Evolutionary conservation across 2,329 filamentous ascomycete species (phyloP).

Genomic region (Hymenoscyphus linearis): DNA sequence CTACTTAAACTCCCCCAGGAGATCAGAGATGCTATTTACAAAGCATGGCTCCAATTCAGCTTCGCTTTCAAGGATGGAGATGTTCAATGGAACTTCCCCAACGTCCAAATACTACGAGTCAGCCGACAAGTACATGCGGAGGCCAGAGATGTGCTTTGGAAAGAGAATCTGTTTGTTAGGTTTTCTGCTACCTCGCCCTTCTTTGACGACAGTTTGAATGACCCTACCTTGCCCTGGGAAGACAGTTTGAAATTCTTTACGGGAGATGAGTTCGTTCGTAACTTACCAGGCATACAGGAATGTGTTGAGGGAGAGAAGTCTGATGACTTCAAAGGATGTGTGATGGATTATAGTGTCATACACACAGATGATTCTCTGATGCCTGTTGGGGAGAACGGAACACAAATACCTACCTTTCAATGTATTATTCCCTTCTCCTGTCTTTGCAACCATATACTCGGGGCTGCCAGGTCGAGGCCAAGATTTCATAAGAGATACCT

Average conservation of each 20-base stretch:
- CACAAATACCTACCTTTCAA: neutral
- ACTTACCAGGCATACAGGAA: neutral
- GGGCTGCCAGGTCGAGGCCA: neutral
- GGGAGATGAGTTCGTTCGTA: no score
- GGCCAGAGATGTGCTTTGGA: neutral
- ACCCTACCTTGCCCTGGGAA: no score
- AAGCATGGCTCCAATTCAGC: neutral
- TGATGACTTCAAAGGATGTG: neutral
- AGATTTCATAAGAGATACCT: neutral
- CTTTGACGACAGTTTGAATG: no score
- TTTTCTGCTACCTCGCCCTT: neutral
- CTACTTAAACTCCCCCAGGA: neutral
- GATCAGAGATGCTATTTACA: neutral
- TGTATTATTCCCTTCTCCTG: neutral
- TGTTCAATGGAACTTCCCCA: neutral
- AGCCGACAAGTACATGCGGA: neutral
- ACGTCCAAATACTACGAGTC: neutral
- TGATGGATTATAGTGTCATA: neutral
- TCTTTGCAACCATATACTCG: neutral
- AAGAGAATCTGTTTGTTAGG: neutral
- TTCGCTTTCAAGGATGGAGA: neutral
- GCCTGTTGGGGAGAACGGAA: no score
- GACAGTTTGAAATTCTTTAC: no score
- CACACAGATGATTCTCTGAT: neutral
- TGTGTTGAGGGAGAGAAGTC: neutral